A percentile compares a stretch with the other conserved stretches of the same genome.
Evolutionary conservation across 345 rosid genomes (phyloP).

Genomic region (Moringa oleifera): DNA sequence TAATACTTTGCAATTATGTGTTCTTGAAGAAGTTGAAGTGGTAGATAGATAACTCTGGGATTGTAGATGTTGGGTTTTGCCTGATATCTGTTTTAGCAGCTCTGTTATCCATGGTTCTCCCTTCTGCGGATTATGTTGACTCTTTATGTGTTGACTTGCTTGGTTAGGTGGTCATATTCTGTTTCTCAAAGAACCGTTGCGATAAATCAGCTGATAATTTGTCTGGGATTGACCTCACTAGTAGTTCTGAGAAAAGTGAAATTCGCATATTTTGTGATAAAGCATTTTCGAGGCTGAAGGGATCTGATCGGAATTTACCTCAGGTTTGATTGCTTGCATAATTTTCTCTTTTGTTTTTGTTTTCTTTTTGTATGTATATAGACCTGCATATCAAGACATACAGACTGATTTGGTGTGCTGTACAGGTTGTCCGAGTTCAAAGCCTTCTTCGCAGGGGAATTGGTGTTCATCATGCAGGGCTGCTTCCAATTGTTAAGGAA

Average conservation of each 20-base stretch:
- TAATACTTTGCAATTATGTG: conserved; percentile 3
- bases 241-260: conserved; percentile 78
- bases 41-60: no score
- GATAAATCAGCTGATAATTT: conserved; percentile 80
- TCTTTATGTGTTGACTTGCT: conserved; percentile 15
- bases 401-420: conserved; percentile 25
- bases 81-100: no score
- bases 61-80: no score
- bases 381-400: conserved; percentile 18
- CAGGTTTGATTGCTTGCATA: conserved; percentile 54
- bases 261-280: conserved; percentile 88
- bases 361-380: conserved; percentile 12
- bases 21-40: no score
- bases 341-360: not conserved
- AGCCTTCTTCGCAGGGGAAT: conserved; percentile 84
- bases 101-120: no score
- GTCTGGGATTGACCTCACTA: conserved; percentile 75
- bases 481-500: conserved; percentile 98
- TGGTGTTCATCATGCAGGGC: conserved; percentile 98
- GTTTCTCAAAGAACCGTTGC: conserved; percentile 94
- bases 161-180: conserved; percentile 77
- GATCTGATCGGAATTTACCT: conserved; percentile 90
- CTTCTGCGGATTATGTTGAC: conserved; percentile 9
- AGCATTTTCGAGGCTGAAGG: conserved; percentile 93
- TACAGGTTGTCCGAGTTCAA: conserved; percentile 87